phyloP scores from a whole-genome alignment of 768 basidiomycete species.

The Leccinum obscurum region DNA sequence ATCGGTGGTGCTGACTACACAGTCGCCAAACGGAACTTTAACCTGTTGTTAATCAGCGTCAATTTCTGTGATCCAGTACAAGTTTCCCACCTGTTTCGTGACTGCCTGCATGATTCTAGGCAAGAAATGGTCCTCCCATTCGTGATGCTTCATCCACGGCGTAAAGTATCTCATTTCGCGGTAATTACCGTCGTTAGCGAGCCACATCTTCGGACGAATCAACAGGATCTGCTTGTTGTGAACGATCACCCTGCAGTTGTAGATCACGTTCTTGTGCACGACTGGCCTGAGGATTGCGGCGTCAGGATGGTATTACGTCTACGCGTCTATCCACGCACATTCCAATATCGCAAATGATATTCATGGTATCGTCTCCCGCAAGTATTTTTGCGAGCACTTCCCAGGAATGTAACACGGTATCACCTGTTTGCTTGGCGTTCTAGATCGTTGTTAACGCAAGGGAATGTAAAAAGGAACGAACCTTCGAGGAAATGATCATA shows the following conservation, averaged over 20 bases:
- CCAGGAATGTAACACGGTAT: conserved; percentile 96
- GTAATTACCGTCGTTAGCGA: conserved; percentile 98
- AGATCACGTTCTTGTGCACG: conserved; percentile 96
- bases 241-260: conserved; percentile 93
- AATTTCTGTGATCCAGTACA: not conserved
- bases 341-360: conserved; percentile 95
- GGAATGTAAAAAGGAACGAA: conserved; percentile 26
- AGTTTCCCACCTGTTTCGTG: conserved; percentile 72
- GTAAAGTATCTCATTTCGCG: conserved; percentile 89
- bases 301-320: conserved; percentile 3
- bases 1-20: conserved; percentile 88
- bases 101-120: conserved; percentile 87
- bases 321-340: conserved; percentile 57
- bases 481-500: conserved; percentile 98
- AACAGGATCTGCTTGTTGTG: conserved; percentile 85
- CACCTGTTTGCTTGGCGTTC: conserved; percentile 53
- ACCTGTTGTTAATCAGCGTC: conserved; percentile 42
- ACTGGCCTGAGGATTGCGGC: conserved; percentile 68
- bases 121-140: conserved; percentile 90
- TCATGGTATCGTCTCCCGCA: conserved; percentile 70
- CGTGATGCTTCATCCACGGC: conserved; percentile 88
- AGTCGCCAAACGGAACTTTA: conserved; percentile 95
- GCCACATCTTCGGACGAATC: conserved; percentile 99
- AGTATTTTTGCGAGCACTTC: conserved; percentile 94
- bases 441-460: not conserved